phyloP scores from a whole-genome alignment of 805 yeast species.

The Torulaspora microellipsoides region DNA sequence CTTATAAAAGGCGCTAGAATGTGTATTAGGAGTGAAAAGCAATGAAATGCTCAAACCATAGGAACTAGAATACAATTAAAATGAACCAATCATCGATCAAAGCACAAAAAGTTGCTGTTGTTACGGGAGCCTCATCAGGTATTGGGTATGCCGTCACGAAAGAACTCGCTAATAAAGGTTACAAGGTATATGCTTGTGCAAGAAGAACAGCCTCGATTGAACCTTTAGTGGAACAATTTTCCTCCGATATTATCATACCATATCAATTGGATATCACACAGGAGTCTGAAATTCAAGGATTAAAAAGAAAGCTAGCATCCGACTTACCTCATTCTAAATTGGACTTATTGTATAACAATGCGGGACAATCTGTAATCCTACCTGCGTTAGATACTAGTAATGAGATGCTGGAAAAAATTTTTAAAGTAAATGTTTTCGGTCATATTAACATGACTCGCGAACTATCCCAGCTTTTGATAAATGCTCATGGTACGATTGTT shows the following conservation, averaged over 20 bases:
- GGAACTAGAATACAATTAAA: no score
- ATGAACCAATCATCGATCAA: no score
- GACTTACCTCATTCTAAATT: slow-evolving; percentile 45
- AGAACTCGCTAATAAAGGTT: slow-evolving; percentile 48
- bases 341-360: slow-evolving; percentile 67
- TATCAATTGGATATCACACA: slow-evolving; percentile 56
- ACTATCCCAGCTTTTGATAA: slow-evolving; percentile 50
- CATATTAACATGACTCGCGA: slow-evolving; percentile 61
- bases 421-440: slow-evolving; percentile 66
- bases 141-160: slow-evolving; percentile 48
- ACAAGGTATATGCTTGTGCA: slow-evolving; percentile 68
- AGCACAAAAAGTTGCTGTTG: slow-evolving; percentile 38
- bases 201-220: slow-evolving; percentile 61
- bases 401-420: slow-evolving; percentile 46
- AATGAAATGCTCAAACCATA: no score
- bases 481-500: slow-evolving; percentile 62
- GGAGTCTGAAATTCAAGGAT: slow-evolving; percentile 41
- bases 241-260: slow-evolving; percentile 39
- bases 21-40: no score
- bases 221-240: slow-evolving; percentile 33
- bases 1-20: no score
- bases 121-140: slow-evolving; percentile 59
- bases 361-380: slow-evolving; percentile 71
- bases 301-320: slow-evolving; percentile 39
- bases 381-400: slow-evolving; percentile 66